Conservation (phyloP, 345 rosid genomes). For the Camelina hispida region DNA sequence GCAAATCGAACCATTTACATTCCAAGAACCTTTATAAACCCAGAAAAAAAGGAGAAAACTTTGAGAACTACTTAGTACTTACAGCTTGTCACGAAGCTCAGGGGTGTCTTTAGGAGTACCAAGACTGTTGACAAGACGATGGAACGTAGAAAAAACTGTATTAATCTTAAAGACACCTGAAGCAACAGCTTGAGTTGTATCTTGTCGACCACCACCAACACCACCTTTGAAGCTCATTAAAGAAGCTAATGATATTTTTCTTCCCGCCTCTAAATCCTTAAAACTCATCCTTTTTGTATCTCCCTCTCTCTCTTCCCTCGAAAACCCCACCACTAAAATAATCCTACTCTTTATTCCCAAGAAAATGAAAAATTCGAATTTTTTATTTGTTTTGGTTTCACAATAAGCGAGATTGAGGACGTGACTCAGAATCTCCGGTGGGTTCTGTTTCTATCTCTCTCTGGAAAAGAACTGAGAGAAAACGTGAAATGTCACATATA, state of each 20-base stretch:
- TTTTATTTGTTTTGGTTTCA: background rate
- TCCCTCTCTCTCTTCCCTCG: slow-evolving; percentile 32
- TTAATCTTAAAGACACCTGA: slow-evolving; percentile 95
- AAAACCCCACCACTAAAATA: slow-evolving; percentile 40
- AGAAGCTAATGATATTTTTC: slow-evolving; percentile 59
- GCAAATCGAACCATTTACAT: background rate
- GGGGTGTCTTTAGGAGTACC: slow-evolving; percentile 97
- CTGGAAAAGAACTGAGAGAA: slow-evolving; percentile 26
- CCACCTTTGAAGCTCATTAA: slow-evolving; percentile 57
- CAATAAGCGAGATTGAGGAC: slow-evolving; percentile 13
- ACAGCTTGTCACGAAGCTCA: slow-evolving; percentile 96
- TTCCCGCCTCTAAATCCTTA: slow-evolving; percentile 82
- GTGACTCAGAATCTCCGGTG: slow-evolving; percentile 20
- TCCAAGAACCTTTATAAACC: too few relatives aligned
- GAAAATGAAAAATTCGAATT: slow-evolving; percentile 6
- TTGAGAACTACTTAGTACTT: slow-evolving; percentile 34
- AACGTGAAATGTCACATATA: slow-evolving; percentile 42
- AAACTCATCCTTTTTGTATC: slow-evolving; percentile 65
- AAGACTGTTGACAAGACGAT: slow-evolving; percentile 88
- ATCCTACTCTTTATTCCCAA: too few relatives aligned
- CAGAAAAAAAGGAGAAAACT: background rate
- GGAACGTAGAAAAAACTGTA: slow-evolving; percentile 84
- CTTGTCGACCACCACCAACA: slow-evolving; percentile 54
- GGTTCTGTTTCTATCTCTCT: slow-evolving; percentile 13
- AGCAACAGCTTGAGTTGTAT: slow-evolving; percentile 86